A percentile compares a stretch with the other conserved stretches of the same genome.
Conservation (phyloP, 768 basidiomycete genomes). For the Cyclocybe aegerita region DNA sequence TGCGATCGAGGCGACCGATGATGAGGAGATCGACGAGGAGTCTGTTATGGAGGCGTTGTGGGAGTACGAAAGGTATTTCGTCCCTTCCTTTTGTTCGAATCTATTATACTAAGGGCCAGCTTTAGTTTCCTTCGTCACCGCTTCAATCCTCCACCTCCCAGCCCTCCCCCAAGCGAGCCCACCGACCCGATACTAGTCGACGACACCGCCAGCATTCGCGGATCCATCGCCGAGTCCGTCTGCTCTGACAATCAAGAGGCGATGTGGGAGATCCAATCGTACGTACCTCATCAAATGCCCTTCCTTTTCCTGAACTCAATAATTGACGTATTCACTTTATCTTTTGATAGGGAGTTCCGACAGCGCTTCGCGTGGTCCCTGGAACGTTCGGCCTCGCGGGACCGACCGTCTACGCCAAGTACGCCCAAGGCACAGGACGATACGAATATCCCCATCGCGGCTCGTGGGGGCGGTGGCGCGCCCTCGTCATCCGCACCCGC, state of each 20-base stretch:
- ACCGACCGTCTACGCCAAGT: constrained; percentile 8
- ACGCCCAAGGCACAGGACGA: constrained; percentile 2
- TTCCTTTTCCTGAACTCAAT: neutral
- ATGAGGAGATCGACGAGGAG: constrained; percentile 35
- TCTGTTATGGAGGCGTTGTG: constrained; percentile 41
- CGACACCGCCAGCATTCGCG: constrained; percentile 19
- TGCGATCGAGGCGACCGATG: constrained; percentile 30
- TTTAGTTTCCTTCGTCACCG: constrained; percentile 62
- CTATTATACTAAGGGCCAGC: constrained; percentile 1
- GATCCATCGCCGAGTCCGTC: constrained; percentile 24
- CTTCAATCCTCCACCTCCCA: constrained; percentile 55
- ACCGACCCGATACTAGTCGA: constrained; percentile 8
- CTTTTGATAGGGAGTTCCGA: constrained; percentile 21
- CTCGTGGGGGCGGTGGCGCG: neutral
- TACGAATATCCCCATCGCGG: neutral
- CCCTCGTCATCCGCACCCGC: constrained; percentile 4
- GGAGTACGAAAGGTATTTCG: constrained; percentile 53
- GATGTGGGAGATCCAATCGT: constrained; percentile 32
- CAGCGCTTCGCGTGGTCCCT: constrained; percentile 22
- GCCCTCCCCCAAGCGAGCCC: constrained; percentile 24
- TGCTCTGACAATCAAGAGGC: constrained; percentile 26
- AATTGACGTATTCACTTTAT: neutral
- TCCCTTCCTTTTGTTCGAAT: constrained; percentile 4
- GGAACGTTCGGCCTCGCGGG: constrained; percentile 1
- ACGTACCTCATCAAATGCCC: constrained; percentile 3